Conservation (phyloP, 257 asterid species). For the Primulina eburnea region DNA sequence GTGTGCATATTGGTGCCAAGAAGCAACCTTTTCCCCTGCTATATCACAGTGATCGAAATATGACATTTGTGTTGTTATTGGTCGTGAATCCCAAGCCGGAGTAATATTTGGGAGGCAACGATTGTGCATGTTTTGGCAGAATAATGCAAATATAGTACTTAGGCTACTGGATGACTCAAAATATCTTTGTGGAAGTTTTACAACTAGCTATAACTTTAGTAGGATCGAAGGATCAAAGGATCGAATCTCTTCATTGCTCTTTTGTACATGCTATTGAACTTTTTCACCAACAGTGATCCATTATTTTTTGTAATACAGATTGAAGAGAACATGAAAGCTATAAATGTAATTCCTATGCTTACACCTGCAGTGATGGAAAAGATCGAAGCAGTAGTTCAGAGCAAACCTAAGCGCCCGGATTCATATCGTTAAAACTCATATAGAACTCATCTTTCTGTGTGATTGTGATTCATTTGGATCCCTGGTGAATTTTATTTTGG, state of each 20-base stretch:
- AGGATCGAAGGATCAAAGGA: background rate
- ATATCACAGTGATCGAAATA: background rate
- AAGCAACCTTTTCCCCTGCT: background rate
- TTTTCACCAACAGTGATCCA: background rate
- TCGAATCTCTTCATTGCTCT: background rate
- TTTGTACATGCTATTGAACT: background rate
- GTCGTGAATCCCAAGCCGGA: too few relatives aligned
- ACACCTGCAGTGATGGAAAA: conserved; percentile 76
- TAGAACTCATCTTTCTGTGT: background rate
- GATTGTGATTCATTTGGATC: background rate
- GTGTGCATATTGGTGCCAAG: too few relatives aligned
- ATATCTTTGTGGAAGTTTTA: background rate
- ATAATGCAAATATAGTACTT: too few relatives aligned
- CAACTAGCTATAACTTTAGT: background rate
- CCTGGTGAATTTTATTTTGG: background rate
- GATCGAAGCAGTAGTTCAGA: conserved; percentile 82
- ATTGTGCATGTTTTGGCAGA: background rate
- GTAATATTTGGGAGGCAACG: too few relatives aligned
- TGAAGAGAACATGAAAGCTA: conserved; percentile 90
- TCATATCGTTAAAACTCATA: conserved; percentile 57
- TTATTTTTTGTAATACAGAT: conserved; percentile 43
- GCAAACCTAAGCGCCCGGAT: conserved; percentile 85
- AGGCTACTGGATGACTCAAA: background rate
- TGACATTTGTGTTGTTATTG: background rate
- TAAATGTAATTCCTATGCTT: conserved; percentile 75